Base-by-base conservation (phyloP, 345 rosid species). In the Gossypium mustelinum region DNA sequence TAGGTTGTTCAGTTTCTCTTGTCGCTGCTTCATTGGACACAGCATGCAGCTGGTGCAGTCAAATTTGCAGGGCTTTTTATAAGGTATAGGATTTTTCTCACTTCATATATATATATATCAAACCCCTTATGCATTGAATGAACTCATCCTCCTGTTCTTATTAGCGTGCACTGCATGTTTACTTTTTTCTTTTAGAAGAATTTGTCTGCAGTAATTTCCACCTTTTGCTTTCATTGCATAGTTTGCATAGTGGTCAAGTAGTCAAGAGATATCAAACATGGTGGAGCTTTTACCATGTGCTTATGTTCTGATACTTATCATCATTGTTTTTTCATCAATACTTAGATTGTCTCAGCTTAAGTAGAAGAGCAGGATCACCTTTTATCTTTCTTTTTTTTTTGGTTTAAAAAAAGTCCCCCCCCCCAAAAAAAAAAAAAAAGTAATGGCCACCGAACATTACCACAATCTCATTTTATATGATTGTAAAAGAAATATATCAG, bases 1-100 rank as follows among this genome's bases (percentile, higher is more conserved):
- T 34, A 34, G 39, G 39, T 73, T 45, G 87, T 82, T 85, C 51
- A 47, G 3, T 82, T 85, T 79, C 70, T 82, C 66, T 77, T 78
- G 80, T 79, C 77, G 84, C 81, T 73, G 86, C 70, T 77, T 75
- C 78, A 67, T 77, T 77, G 83, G 86, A 77, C 85, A 84, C 65
- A 34, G 76, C 76, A 73, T 69, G 66, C 85, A 82, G 84, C 65
- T 78, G 78, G 75, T 78, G 64, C 83, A 81, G 87, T 77, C 50
- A 74, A 47, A 34, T 22, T 48, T 52, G 73, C 80, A 76, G 84
- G 65, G 75, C 29, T 79, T 74, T 74, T 68, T 77, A 47, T 79
- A 81, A 82, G 87, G 41, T 34, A 34, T 80, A 75, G 62, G 59
- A 61, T 69, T 65, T 43, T 64, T 65, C 66, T 27, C 73, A 16